These are phyloP conservation scores for Hirschfeldia incana DNA, from an alignment of 345 rosid species.

Conservation along the genomic window DNA sequence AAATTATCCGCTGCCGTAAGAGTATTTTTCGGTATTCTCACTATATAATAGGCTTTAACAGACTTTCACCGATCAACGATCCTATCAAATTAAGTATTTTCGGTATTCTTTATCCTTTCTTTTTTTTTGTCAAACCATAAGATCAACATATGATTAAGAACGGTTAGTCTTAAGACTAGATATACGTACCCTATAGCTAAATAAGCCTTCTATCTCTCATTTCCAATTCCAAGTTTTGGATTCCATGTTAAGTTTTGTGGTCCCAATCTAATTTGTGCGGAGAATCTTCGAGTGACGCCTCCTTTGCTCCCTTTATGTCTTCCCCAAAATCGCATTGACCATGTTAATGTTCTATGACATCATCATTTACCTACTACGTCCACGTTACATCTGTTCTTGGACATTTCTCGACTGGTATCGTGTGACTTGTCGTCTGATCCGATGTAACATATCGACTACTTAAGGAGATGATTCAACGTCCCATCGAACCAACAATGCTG, in stretches of 20 bases:
- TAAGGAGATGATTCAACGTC: not conserved
- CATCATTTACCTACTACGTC: not conserved
- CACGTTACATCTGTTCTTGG: not conserved
- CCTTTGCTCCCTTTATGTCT: not conserved
- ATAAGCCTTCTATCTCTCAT: not conserved
- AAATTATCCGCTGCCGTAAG: no score
- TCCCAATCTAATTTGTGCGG: not conserved
- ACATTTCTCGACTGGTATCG: not conserved
- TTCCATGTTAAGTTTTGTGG: not conserved
- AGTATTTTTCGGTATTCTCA: no score
- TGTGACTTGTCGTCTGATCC: not conserved
- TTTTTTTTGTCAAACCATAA: no score
- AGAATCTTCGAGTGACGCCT: not conserved
- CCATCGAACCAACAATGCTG: not conserved
- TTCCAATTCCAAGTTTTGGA: not conserved
- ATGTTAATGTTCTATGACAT: not conserved
- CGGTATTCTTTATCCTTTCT: no score
- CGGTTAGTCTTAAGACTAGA: not conserved
- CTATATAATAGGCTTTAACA: no score
- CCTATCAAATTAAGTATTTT: no score
- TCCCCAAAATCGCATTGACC: not conserved
- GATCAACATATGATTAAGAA: not conserved
- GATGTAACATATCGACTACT: not conserved
- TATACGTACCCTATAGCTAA: not conserved
- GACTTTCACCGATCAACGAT: no score